These are phyloP conservation scores for Inonotus hispidus DNA, from an alignment of 1,284 basidiomycete genomes.

Conservation along the genomic window DNA sequence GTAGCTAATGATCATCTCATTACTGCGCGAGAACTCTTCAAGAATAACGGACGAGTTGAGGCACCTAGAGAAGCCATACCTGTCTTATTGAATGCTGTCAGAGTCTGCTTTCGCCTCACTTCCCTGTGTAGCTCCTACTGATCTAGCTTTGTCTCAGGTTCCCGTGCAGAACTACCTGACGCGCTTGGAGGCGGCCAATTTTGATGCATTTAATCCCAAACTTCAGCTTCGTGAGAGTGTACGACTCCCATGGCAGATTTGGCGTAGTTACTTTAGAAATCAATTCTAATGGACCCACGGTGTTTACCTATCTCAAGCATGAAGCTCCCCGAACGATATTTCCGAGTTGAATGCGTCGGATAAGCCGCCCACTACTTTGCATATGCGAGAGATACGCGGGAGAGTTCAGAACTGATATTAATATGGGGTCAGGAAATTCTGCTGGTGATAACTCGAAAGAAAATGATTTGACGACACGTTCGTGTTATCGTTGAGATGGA, in stretches of 20 bases:
- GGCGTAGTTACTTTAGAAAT: slow-evolving; percentile 64
- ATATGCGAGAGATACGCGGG: too few relatives aligned
- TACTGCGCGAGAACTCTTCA: slow-evolving; percentile 77
- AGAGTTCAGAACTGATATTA: too few relatives aligned
- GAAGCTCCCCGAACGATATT: too few relatives aligned
- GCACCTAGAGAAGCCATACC: slow-evolving; percentile 67
- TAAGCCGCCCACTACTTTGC: too few relatives aligned
- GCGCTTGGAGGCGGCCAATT: slow-evolving; percentile 72
- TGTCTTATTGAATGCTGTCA: slow-evolving; percentile 73
- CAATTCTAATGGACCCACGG: slow-evolving; percentile 39
- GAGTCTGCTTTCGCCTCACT: slow-evolving; percentile 31
- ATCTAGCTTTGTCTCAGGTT: slow-evolving; percentile 42
- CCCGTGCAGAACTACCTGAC: slow-evolving; percentile 71
- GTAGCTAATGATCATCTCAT: slow-evolving; percentile 87
- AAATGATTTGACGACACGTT: too few relatives aligned
- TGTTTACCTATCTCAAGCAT: background rate
- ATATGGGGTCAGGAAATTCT: too few relatives aligned
- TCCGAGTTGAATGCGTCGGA: too few relatives aligned
- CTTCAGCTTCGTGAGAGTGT: slow-evolving; percentile 79
- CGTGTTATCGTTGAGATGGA: background rate
- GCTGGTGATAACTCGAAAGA: too few relatives aligned
- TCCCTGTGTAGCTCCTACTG: slow-evolving; percentile 11
- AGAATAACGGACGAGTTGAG: slow-evolving; percentile 45
- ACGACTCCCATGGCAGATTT: slow-evolving; percentile 75
- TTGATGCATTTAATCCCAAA: slow-evolving; percentile 75